phyloP scores from a whole-genome alignment of 2,329 filamentous ascomycete species.

The Endothia cerciana region DNA sequence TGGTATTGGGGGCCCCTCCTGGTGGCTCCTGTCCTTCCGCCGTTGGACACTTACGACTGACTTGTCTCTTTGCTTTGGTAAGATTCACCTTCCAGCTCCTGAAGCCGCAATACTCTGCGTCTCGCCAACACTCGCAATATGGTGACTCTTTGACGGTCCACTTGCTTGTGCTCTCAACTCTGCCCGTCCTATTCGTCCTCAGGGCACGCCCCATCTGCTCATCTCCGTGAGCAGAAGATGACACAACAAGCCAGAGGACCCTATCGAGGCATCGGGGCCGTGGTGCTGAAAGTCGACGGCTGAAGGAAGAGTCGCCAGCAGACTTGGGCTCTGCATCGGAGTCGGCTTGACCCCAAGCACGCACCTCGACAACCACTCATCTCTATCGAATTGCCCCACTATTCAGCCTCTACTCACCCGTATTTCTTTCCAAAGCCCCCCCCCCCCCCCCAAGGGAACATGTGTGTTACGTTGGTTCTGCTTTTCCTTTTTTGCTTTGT shows the following conservation, averaged over 20 bases:
- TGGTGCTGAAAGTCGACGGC: background rate
- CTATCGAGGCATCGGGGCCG: background rate
- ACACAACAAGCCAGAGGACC: background rate
- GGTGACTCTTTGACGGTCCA: background rate
- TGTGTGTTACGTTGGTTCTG: constrained; percentile 23
- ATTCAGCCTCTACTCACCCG: background rate
- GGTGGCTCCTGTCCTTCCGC: background rate
- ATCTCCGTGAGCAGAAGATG: too few species aligned
- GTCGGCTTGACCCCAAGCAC: background rate
- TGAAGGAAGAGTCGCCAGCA: constrained; percentile 3
- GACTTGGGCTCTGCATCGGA: background rate
- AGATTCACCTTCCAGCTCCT: background rate
- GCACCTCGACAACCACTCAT: background rate
- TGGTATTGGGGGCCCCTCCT: background rate
- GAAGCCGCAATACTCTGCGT: background rate
- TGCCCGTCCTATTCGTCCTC: background rate
- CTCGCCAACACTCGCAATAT: background rate
- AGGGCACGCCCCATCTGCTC: too few species aligned
- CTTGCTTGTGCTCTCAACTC: background rate
- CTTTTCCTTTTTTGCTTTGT: constrained; percentile 4
- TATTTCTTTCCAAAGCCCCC: constrained; percentile 10
- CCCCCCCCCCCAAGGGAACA: constrained; percentile 16
- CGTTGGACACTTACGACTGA: background rate
- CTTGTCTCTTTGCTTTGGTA: background rate
- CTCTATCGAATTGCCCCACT: constrained; percentile 6